Evolutionary conservation across 805 yeast species (phyloP).

Genomic region (Ogataea neopini): DNA sequence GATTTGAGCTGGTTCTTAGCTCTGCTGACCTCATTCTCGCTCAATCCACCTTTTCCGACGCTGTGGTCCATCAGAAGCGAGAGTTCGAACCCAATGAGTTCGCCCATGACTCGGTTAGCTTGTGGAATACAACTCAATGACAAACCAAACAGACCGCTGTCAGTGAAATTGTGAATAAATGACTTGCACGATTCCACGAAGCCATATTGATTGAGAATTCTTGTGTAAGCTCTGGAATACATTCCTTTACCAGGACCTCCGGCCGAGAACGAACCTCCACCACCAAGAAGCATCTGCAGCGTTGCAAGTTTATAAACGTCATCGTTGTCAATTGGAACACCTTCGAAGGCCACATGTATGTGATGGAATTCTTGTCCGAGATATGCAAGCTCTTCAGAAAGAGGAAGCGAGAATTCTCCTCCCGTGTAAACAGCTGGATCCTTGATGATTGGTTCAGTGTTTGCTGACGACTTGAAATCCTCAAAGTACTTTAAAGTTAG

Average conservation of each 20-base stretch:
- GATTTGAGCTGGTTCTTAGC: constrained; percentile 92
- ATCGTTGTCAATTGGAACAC: constrained; percentile 76
- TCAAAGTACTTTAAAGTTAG: constrained; percentile 66
- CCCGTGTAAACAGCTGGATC: constrained; percentile 56
- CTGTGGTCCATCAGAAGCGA: constrained; percentile 43
- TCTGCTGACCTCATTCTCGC: constrained; percentile 72
- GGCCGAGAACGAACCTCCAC: constrained; percentile 96
- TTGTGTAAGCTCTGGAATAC: constrained; percentile 91
- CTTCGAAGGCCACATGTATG: constrained; percentile 85
- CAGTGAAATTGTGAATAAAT: constrained; percentile 87
- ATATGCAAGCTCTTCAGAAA: constrained; percentile 58
- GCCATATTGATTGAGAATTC: constrained; percentile 87
- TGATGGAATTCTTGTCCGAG: constrained; percentile 77
- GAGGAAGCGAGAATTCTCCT: constrained; percentile 55
- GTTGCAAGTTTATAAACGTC: constrained; percentile 91
- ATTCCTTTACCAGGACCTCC: constrained; percentile 99
- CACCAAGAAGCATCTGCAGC: constrained; percentile 87
- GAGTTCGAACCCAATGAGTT: constrained; percentile 69
- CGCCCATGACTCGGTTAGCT: constrained; percentile 82
- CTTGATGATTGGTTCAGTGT: constrained; percentile 29
- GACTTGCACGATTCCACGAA: constrained; percentile 86
- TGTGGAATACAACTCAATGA: constrained; percentile 82
- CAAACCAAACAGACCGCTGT: constrained; percentile 89
- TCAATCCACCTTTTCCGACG: constrained; percentile 59
- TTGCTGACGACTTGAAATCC: constrained; percentile 45